Evolutionary conservation across 1,139 yeast species (phyloP), one percentile per base, ranked within the genome.

Genomic region (Williopsis jadinii): DNA sequence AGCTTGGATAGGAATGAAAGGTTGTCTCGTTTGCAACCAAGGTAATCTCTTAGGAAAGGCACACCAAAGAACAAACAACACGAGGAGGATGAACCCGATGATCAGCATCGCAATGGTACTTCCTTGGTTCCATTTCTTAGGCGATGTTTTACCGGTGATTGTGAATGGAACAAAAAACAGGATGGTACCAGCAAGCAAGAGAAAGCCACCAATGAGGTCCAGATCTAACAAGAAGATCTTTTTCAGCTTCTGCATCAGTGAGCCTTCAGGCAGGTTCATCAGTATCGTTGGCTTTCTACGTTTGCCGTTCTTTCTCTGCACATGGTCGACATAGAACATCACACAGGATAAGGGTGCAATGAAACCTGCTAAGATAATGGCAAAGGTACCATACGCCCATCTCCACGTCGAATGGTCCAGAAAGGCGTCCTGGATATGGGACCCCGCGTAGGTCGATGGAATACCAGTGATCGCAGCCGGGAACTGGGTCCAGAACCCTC

Each of bases 361-460:
- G 11, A 56, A 56, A 5, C 52, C 62, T 13, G 67, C 67, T 28
- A 62, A 52, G 27, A 64, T 58, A 35, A 66, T 62, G 11, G 66
- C 61, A 46, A 60, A 65, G 55, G 64, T 53, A 36, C 68, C 68
- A 45, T 60, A 64, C 19, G 66, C 68, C 68, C 68, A 64, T 53
- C 67, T 59, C 69, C 69, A 64, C 9, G 53, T 48, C 11, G 52
- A 48, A 35, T 46, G 46, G 1, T 48, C 48, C 27, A 52, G 35
- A 40, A 55, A 47, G 24, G 51, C 53, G 32, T 56, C 59, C 42
- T 48, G 51, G 33, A 56, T 46, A 30, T 49, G 44, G 5, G 56
- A 46, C 38, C 60, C 59, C 15, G 56, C 53, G 30, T 55, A 56
- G 10, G 50, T 34, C 9, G 59, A 42, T 30, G 59, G 59, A 34